Evolutionary conservation across 1,284 basidiomycete species (phyloP), one percentile per base, ranked within the genome.

Genomic region (Trichosporon inkin): DNA sequence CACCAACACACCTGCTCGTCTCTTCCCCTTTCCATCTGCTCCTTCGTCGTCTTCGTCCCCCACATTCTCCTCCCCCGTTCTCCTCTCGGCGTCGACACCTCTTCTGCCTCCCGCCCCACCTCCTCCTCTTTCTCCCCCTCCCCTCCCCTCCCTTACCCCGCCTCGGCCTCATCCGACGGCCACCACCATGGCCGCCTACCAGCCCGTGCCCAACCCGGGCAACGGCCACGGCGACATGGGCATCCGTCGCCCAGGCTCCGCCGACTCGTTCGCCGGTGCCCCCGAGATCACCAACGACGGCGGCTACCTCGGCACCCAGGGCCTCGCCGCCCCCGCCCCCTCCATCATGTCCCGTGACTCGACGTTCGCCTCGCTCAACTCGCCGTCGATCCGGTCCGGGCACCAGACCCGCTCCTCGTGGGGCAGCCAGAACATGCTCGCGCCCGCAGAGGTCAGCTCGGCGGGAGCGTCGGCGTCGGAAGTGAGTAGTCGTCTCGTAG

Each of bases 311-410:
- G 63, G 63, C 7, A 56, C 55, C 8, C 28, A 20, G n/a, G 57
- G 37, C 13, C 32, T 38, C 16, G 34, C 41, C 34, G 52, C 19
- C 22, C 63, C 59, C 60, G 58, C 74, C 62, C 36, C 74, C 64
- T 57, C 75, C 68, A 32, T 74, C 69, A 66, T 74, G 51, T 74
- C 72, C 20, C 60, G 74, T 24, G 71, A 76, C 58, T 76, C 74
- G 39, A 74, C 74, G 1, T 64, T 68, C 51, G 57, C 59, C 13
- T 64, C 61, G 13, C 57, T 66, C 16, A 55, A 44, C 14, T 39
- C 62, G 1, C 62, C 65, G 3, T 60, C 65, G 7, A 53, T 61
- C 36, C 8, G 32, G 14, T 55, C 38, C 6, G 40, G 32, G 17
- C 28, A 54, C 51, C 51, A 36, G 17, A 37, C 57, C 32, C 62